A percentile compares a stretch with the other conserved stretches of the same genome.
Conservation (phyloP, 148 eudicot genomes). For the Nepenthes gracilis region DNA sequence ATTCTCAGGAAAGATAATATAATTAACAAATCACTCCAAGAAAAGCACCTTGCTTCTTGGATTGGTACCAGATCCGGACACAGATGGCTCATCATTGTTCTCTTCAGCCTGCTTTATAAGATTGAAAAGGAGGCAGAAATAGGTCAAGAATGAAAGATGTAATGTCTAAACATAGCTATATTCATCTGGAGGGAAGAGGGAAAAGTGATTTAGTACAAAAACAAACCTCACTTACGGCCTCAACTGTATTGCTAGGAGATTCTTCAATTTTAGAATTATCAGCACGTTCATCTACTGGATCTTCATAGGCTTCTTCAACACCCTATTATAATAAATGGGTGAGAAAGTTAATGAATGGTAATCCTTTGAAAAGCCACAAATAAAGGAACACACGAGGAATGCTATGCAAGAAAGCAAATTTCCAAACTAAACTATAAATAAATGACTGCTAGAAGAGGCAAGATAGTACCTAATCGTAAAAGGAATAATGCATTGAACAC, state of each 20-base stretch:
- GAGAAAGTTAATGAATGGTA: constrained; percentile 4
- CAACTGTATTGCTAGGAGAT: constrained; percentile 22
- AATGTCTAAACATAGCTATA: constrained; percentile 7
- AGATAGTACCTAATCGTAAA: no score
- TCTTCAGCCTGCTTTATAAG: constrained; percentile 11
- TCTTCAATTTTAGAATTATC: constrained; percentile 27
- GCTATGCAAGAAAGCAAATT: no score
- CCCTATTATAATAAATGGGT: constrained; percentile 27
- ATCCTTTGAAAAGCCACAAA: background rate
- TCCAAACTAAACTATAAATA: no score
- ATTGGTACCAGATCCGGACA: constrained; percentile 21
- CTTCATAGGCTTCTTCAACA: constrained; percentile 19
- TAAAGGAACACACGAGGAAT: no score
- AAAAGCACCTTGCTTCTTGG: constrained; percentile 22
- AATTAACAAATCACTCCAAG: background rate
- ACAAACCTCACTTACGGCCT: constrained; percentile 21
- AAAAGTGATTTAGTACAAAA: background rate
- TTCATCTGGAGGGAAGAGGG: background rate
- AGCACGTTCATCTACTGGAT: constrained; percentile 26
- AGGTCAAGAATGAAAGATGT: constrained; percentile 7
- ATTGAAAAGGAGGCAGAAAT: constrained; percentile 7
- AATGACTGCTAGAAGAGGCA: no score
- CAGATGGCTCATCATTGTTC: constrained; percentile 29
- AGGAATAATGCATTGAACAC: no score
- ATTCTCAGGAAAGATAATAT: background rate